phyloP scores from a whole-genome alignment of 805 yeast genomes.

The Myxozyma monticola region DNA sequence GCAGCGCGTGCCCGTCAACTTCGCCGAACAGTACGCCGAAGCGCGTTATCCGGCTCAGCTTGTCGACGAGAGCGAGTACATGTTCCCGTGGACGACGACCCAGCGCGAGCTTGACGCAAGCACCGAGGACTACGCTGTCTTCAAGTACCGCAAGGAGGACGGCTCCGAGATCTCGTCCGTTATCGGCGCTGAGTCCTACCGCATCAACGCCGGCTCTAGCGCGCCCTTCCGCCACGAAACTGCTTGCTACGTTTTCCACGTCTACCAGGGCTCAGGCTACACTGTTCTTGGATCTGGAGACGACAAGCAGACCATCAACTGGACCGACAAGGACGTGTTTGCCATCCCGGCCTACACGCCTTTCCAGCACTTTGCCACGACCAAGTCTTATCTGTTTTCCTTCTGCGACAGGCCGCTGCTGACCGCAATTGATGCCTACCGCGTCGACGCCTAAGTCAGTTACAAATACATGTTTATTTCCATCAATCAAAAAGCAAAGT shows the following conservation, averaged over 20 bases:
- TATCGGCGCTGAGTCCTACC: slow-evolving; percentile 1
- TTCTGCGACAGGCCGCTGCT: slow-evolving; percentile 1
- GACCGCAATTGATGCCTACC: background rate
- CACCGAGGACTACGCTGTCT: background rate
- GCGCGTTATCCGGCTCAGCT: background rate
- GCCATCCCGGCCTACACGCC: background rate
- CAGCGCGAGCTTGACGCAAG: background rate
- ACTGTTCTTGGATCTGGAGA: background rate
- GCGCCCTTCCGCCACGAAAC: background rate
- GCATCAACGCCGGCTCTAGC: background rate
- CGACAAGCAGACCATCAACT: background rate
- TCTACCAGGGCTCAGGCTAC: slow-evolving; percentile 1
- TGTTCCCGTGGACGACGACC: background rate
- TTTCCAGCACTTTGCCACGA: background rate
- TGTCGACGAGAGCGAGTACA: background rate
- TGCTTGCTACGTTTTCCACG: background rate
- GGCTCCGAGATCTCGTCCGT: background rate
- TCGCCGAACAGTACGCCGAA: background rate
- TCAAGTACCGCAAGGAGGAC: background rate
- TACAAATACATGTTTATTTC: too few species aligned
- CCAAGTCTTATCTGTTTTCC: background rate
- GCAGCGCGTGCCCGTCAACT: slow-evolving; percentile 1
- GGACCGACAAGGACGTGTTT: slow-evolving; percentile 4
- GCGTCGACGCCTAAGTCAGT: too few species aligned
- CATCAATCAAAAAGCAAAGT: too few species aligned